Conservation (phyloP, 306 rosid species). For the Datisca glomerata region DNA sequence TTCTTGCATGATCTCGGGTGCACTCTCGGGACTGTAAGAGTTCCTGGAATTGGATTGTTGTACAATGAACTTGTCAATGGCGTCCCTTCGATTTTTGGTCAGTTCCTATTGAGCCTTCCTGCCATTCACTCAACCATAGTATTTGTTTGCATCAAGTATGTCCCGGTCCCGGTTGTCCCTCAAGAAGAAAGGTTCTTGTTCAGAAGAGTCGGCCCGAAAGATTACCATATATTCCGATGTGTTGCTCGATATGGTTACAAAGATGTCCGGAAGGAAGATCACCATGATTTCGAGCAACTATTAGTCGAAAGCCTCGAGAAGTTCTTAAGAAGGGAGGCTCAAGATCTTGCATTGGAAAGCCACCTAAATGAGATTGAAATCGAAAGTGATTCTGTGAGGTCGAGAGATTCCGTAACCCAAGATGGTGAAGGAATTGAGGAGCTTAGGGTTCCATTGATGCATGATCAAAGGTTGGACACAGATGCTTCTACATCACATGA, state of each 20-base stretch:
- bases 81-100: slow-evolving; percentile 80
- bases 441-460: slow-evolving; percentile 58
- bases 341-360: slow-evolving; percentile 55
- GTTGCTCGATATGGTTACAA: slow-evolving; percentile 90
- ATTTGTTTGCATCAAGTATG: slow-evolving; percentile 91
- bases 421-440: slow-evolving; percentile 32
- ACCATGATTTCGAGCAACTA: slow-evolving; percentile 80
- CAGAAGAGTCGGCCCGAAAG: slow-evolving; percentile 85
- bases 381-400: slow-evolving; percentile 32
- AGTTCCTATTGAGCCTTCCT: slow-evolving; percentile 81
- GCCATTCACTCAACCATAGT: slow-evolving; percentile 78
- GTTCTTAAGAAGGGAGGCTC: slow-evolving; percentile 84
- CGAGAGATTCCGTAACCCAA: slow-evolving; percentile 27
- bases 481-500: slow-evolving; percentile 30
- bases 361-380: slow-evolving; percentile 23
- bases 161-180: slow-evolving; percentile 87
- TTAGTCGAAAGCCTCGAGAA: slow-evolving; percentile 81
- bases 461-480: slow-evolving; percentile 25
- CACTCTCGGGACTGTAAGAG: slow-evolving; percentile 81
- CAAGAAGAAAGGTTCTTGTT: slow-evolving; percentile 90
- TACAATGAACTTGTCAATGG: slow-evolving; percentile 97
- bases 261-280: slow-evolving; percentile 88
- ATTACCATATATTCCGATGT: slow-evolving; percentile 90
- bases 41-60: slow-evolving; percentile 86
- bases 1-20: slow-evolving; percentile 78